Evolutionary conservation across 2,329 filamentous ascomycete species (phyloP).

Genomic region (Neurospora sp.): DNA sequence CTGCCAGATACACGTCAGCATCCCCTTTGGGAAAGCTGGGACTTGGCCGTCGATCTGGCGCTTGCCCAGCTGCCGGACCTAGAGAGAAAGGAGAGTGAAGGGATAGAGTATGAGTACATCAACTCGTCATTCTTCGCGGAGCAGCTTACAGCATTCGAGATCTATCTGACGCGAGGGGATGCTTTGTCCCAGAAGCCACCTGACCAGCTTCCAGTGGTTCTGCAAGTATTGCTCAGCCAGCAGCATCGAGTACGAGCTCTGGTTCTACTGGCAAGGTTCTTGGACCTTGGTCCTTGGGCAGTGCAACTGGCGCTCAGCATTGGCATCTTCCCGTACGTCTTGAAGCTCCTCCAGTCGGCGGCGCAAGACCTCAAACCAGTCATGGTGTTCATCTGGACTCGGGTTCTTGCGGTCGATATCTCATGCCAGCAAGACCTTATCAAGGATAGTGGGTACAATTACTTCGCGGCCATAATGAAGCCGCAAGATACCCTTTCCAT

Average conservation of each 20-base stretch:
- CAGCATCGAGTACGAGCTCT: conserved; percentile 86
- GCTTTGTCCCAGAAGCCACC: conserved; percentile 79
- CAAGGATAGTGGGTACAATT: conserved; percentile 94
- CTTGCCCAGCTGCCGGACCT: conserved; percentile 80
- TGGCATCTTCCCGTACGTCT: conserved; percentile 97
- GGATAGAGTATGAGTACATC: conserved; percentile 77
- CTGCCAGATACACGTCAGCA: conserved; percentile 95
- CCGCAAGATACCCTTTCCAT: conserved; percentile 76
- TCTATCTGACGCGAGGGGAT: conserved; percentile 75
- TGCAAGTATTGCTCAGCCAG: conserved; percentile 92
- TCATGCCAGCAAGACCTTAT: conserved; percentile 88
- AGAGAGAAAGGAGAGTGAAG: conserved; percentile 66
- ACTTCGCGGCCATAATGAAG: conserved; percentile 89
- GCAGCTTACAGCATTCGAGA: conserved; percentile 92
- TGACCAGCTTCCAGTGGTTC: conserved; percentile 89
- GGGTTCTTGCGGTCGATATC: conserved; percentile 88
- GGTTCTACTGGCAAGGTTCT: conserved; percentile 83
- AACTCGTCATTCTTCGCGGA: conserved; percentile 96
- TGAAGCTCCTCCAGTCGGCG: conserved; percentile 91
- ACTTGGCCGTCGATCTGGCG: conserved; percentile 92
- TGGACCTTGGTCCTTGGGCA: conserved; percentile 94
- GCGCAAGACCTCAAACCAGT: conserved; percentile 91
- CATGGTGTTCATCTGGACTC: conserved; percentile 99
- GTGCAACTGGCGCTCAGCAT: conserved; percentile 97
- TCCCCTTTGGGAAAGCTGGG: conserved; percentile 95